Conservation (phyloP, 2,329 filamentous ascomycete genomes). For the Claviceps cyperi region DNA sequence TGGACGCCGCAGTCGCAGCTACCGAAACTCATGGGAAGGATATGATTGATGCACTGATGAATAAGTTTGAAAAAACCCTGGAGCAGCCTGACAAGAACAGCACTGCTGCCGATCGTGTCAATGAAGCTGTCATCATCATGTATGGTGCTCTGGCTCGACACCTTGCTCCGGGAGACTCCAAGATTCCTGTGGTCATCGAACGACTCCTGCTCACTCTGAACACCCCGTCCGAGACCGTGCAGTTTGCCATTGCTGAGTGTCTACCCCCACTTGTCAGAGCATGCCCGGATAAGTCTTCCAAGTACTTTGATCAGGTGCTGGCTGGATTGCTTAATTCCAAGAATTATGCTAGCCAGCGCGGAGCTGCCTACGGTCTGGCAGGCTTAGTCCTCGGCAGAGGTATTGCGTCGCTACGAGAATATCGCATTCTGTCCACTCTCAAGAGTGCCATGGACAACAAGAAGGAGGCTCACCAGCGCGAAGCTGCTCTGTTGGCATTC, state of each 20-base stretch:
- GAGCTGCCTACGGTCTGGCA: conserved; percentile 86
- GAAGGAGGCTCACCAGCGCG: conserved; percentile 77
- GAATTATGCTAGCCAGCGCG: conserved; percentile 82
- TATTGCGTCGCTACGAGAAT: conserved; percentile 66
- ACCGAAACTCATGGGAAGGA: conserved; percentile 70
- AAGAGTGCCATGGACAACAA: conserved; percentile 84
- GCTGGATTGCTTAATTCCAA: conserved; percentile 75
- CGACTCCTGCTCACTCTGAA: conserved; percentile 74
- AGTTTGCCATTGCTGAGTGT: conserved; percentile 91
- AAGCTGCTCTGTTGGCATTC: conserved; percentile 78
- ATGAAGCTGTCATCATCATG: conserved; percentile 94
- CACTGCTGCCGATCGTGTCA: conserved; percentile 73
- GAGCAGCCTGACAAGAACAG: conserved; percentile 72
- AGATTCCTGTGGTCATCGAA: conserved; percentile 77
- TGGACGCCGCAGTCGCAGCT: conserved; percentile 71
- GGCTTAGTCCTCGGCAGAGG: conserved; percentile 84
- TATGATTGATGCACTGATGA: conserved; percentile 81
- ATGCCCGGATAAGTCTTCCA: conserved; percentile 60
- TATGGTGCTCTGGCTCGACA: conserved; percentile 90
- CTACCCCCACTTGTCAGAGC: conserved; percentile 79
- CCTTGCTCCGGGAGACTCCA: conserved; percentile 68
- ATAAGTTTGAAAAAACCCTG: conserved; percentile 77
- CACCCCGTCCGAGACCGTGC: conserved; percentile 91
- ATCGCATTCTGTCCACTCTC: conserved; percentile 70
- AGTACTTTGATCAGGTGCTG: conserved; percentile 68